Percentiles rank a stretch among this genome's conserved stretches.
These are phyloP conservation scores for Globisporangium spiculum DNA, from an alignment of 352 stramenopile species.

Conservation along the genomic window DNA sequence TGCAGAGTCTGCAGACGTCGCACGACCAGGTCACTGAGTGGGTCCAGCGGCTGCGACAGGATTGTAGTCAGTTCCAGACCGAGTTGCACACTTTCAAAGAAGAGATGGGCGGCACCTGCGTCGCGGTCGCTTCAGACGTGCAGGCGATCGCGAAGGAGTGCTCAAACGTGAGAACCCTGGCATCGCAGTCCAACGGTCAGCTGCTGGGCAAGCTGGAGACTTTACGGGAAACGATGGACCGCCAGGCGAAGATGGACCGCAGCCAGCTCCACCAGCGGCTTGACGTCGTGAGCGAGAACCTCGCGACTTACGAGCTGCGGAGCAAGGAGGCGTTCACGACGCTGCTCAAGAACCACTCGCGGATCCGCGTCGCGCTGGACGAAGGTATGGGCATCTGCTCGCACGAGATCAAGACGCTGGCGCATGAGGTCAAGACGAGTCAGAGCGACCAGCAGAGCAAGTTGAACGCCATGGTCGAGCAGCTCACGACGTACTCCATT, in stretches of 20 bases:
- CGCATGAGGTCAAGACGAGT: conserved; percentile 35
- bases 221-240: conserved; percentile 42
- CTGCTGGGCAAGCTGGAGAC: conserved; percentile 38
- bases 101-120: conserved; percentile 21
- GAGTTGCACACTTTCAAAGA: conserved; percentile 43
- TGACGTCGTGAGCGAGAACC: conserved; percentile 37
- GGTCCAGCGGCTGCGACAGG: conserved; percentile 37
- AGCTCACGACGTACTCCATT: conserved; percentile 31
- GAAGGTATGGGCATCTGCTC: conserved; percentile 57
- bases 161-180: conserved; percentile 22
- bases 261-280: conserved; percentile 40
- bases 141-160: conserved; percentile 48
- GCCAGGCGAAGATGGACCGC: conserved; percentile 49
- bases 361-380: conserved; percentile 48
- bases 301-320: conserved; percentile 36
- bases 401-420: conserved; percentile 43
- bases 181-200: conserved; percentile 41
- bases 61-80: conserved; percentile 36
- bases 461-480: conserved; percentile 29
- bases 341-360: conserved; percentile 50
- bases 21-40: conserved; percentile 46
- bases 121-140: conserved; percentile 41
- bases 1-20: conserved; percentile 39
- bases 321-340: conserved; percentile 41
- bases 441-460: conserved; percentile 37